These are phyloP conservation scores for Leccinum broughii DNA, from an alignment of 768 basidiomycete genomes.

Conservation along the genomic window DNA sequence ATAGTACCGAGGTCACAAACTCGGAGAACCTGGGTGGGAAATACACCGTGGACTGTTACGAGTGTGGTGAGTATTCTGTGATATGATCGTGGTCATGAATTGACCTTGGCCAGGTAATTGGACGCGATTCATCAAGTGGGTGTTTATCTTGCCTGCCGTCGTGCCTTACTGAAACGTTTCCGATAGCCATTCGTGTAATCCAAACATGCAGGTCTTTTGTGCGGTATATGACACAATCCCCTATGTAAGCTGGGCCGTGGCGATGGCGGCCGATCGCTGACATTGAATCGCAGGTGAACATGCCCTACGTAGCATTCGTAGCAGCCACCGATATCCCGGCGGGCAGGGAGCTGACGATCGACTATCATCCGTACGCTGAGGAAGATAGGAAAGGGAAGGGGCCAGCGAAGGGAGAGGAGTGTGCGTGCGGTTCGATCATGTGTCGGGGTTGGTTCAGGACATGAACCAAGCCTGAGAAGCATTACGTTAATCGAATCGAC, in stretches of 20 bases:
- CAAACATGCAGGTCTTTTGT: conserved; percentile 56
- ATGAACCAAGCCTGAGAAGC: neutral
- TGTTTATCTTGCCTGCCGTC: neutral
- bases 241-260: conserved; percentile 37
- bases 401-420: conserved; percentile 31
- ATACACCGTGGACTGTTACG: conserved; percentile 59
- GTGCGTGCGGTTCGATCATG: conserved; percentile 37
- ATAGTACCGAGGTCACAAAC: conserved; percentile 48
- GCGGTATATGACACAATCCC: conserved; percentile 65
- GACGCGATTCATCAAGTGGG: conserved; percentile 75
- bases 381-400: conserved; percentile 28
- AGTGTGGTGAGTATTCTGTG: conserved; percentile 42
- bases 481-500: neutral
- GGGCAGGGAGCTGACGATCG: conserved; percentile 58
- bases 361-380: conserved; percentile 54
- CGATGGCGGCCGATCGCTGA: neutral
- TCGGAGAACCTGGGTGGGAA: conserved; percentile 32
- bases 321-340: conserved; percentile 49
- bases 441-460: conserved; percentile 42
- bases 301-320: conserved; percentile 63
- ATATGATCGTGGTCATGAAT: neutral
- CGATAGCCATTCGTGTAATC: conserved; percentile 66
- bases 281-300: conserved; percentile 44
- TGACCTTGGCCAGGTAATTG: conserved; percentile 57
- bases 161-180: conserved; percentile 5